Evolutionary conservation across 2,329 filamentous ascomycete species (phyloP).

Genomic region (Fonsecaea pugnacius): DNA sequence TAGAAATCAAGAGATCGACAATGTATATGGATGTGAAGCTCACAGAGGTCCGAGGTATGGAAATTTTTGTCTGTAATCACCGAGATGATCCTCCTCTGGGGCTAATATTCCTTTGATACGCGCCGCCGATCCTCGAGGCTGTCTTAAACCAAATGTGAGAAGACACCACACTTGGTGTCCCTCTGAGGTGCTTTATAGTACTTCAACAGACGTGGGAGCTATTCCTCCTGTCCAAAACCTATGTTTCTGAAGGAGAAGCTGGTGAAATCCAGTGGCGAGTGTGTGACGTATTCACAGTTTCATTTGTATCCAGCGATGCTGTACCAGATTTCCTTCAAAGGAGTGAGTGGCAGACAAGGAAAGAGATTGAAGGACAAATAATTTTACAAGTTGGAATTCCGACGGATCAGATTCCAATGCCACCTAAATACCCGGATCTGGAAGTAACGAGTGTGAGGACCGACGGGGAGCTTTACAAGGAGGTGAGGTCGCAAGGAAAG

Average conservation of each 20-base stretch:
- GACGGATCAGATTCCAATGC: constrained; percentile 15
- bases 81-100: background rate
- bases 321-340: constrained; percentile 17
- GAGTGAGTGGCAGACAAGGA: constrained; percentile 22
- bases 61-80: background rate
- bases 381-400: constrained; percentile 16
- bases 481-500: constrained; percentile 12
- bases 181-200: constrained; percentile 1
- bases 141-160: constrained; percentile 7
- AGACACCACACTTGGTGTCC: background rate
- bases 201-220: background rate
- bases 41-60: background rate
- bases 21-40: background rate
- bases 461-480: constrained; percentile 12
- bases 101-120: background rate
- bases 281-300: constrained; percentile 20
- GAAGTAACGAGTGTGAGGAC: constrained; percentile 28
- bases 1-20: background rate
- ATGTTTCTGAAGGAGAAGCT: background rate
- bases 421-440: background rate
- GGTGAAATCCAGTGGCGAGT: constrained; percentile 12
- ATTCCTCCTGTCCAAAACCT: background rate
- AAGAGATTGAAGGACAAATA: constrained; percentile 19
- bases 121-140: background rate
- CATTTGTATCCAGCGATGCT: constrained; percentile 11